Percentiles rank a stretch among this genome's conserved stretches.
phyloP scores from a whole-genome alignment of 805 yeast species.

The Monosporozyma solicola region DNA sequence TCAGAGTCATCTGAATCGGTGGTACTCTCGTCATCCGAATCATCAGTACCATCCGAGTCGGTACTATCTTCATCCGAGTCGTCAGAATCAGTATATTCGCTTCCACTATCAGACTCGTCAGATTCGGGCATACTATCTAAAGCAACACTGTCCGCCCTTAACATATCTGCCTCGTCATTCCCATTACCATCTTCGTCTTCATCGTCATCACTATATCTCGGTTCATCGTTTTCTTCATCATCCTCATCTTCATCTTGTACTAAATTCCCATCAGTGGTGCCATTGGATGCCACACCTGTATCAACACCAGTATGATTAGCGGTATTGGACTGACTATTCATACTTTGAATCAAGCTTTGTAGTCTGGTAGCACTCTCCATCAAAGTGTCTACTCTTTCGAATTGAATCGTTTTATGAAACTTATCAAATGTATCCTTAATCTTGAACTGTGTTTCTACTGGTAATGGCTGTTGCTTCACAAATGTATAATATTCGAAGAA shows the following conservation, averaged over 20 bases:
- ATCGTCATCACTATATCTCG: constrained; percentile 1
- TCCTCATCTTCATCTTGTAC: constrained; percentile 3
- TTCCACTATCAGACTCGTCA: constrained; percentile 19
- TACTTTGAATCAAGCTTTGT: constrained; percentile 1
- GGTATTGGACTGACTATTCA: not conserved
- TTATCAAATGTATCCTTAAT: constrained; percentile 37
- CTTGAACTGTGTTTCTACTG: constrained; percentile 51
- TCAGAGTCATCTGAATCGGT: constrained; percentile 16
- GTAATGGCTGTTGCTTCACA: constrained; percentile 53
- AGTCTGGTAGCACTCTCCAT: constrained; percentile 39
- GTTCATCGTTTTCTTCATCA: constrained; percentile 1
- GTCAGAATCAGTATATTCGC: not conserved
- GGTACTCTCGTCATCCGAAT: constrained; percentile 14
- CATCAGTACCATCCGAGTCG: constrained; percentile 16
- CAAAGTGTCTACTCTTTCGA: constrained; percentile 31
- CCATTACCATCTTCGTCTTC: constrained; percentile 10
- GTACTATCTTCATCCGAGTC: constrained; percentile 23
- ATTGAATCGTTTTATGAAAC: constrained; percentile 12
- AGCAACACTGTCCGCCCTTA: constrained; percentile 20
- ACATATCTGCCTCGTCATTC: constrained; percentile 15
- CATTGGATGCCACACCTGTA: not conserved
- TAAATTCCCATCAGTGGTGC: not conserved
- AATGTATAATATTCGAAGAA: constrained; percentile 65
- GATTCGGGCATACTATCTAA: constrained; percentile 16
- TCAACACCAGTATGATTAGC: not conserved